Base-by-base conservation (phyloP, 1,284 basidiomycete genomes). In the Chalciporus sp. region DNA sequence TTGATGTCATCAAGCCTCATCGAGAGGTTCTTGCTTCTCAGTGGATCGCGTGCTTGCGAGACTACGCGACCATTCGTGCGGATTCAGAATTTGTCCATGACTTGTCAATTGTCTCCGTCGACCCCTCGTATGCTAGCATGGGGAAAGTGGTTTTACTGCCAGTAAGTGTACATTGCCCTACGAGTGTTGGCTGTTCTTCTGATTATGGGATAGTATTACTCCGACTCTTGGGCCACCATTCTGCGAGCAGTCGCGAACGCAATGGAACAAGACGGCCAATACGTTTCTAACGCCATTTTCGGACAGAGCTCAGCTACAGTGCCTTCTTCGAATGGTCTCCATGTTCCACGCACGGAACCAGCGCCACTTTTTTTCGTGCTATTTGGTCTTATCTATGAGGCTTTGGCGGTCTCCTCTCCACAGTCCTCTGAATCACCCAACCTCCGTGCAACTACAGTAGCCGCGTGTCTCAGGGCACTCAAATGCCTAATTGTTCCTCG, bases 301-400 rank as follows among this genome's bases (percentile, higher is more conserved):
- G 94, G 94, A 1, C 76, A 80, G 64, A 57, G 73, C 44, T 44
- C 65, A 4, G 61, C 66, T 20, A 55, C 61, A 28, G 51, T 57
- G 14, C 54, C 64, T 14, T 51, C 65, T 17, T 53, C 64, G 0
- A 74, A 71, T 26, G 62, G 61, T 41, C 29, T 49, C 19, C 49
- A 41, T 14, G 53, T 51, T n/a, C 49, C 66, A n/a, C 78, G 82
- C 11, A 77, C 83, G 20, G 92, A 94, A 55, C 93, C 95, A 0
- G 80, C 86, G 0, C 78, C 86, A 7, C 86, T 93, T 72, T 98
- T 98, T 74, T 94, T 88, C 72, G 82, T 94, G 14, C 71, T 98
- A 11, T 98, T 97, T 66, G 96, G 96, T 11, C 81, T 99, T 19
- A 88, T 96, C 0, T 98, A 93, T 61, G 96, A 99, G 69, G 86